Base-by-base conservation (phyloP, 2,329 filamentous ascomycete genomes). In the Alternaria atra region DNA sequence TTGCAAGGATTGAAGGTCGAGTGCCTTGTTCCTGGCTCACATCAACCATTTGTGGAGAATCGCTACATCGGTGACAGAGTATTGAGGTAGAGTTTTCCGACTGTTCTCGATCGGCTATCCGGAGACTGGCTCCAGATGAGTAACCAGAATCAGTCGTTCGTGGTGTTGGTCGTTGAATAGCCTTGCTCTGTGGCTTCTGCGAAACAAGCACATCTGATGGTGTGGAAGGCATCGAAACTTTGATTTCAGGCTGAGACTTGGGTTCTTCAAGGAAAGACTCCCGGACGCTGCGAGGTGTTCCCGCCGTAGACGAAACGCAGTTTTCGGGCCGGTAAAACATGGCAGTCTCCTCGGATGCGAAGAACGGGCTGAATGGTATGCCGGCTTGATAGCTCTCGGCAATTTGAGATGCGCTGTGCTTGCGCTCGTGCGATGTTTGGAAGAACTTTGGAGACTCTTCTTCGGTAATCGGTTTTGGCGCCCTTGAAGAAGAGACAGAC, bases 111-210 rank as follows among this genome's bases (percentile, higher is more conserved):
- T 63, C 39, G 13, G 32, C 43, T 10, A 57, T 40, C 12, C 61
- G 65, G 35, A 74, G 61, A 64, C 76, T 79, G n/a, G 67, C 70
- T n/a, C 72, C 71, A 51, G 78, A 80, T 3, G 77, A 80, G 59
- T 80, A 80, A 1, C 79, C 79, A 9, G 78, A 80, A 55, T 80
- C 79, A 1, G 72, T 65, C 40, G 78, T 78, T 39, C 55, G 66
- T 30, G 75, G 71, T 29, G 63, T 60, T 15, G 74, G 75, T 35
- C 70, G 71, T 42, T 63, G 65, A 35, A 30, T 53, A 20, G 47
- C 27, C 42, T 47, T 58, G 8, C 35, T 53, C 23, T 57, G 63
- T 15, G 59, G 37, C 17, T 57, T 65, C 8, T 64, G 48, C n/a
- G 56, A 29, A 9, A 27, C 39, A 13, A 50, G 47, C 10, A 35